Evolutionary conservation across 164 flowering plant genomes (phyloP).

Genomic region (Stephania cephalantha): DNA sequence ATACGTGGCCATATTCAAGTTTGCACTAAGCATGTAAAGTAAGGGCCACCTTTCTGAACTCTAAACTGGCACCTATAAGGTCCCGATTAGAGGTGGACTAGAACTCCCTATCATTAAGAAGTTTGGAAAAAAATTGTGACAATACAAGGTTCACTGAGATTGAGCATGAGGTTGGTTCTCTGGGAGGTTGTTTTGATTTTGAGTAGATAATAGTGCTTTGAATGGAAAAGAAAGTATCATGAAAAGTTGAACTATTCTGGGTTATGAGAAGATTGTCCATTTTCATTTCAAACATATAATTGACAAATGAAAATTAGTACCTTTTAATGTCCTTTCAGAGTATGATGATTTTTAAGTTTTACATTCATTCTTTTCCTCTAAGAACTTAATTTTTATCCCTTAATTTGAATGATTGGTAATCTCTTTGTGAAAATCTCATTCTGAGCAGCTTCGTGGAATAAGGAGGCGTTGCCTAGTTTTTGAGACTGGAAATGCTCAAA

Average conservation of each 20-base stretch:
- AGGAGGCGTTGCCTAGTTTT: slow-evolving; percentile 85
- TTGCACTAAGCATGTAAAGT: background rate
- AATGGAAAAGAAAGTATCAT: background rate
- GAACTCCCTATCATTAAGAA: background rate
- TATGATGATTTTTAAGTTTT: background rate
- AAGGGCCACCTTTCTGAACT: background rate
- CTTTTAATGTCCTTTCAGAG: background rate
- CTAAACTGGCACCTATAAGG: background rate
- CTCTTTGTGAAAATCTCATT: slow-evolving; percentile 25
- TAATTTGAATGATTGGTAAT: background rate
- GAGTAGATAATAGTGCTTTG: background rate
- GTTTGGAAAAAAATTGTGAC: background rate
- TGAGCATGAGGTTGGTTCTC: background rate
- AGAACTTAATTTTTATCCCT: background rate
- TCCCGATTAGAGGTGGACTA: background rate
- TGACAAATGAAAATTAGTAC: background rate
- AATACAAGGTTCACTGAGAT: background rate
- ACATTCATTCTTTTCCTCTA: background rate
- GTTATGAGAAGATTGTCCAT: background rate
- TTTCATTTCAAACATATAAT: background rate
- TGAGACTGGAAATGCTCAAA: slow-evolving; percentile 52
- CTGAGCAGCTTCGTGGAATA: slow-evolving; percentile 63
- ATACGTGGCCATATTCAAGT: background rate
- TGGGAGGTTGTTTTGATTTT: background rate
- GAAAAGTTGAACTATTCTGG: background rate